Evolutionary conservation across 2,329 filamentous ascomycete genomes (phyloP).

Genomic region (Sordariomycetes sp.): DNA sequence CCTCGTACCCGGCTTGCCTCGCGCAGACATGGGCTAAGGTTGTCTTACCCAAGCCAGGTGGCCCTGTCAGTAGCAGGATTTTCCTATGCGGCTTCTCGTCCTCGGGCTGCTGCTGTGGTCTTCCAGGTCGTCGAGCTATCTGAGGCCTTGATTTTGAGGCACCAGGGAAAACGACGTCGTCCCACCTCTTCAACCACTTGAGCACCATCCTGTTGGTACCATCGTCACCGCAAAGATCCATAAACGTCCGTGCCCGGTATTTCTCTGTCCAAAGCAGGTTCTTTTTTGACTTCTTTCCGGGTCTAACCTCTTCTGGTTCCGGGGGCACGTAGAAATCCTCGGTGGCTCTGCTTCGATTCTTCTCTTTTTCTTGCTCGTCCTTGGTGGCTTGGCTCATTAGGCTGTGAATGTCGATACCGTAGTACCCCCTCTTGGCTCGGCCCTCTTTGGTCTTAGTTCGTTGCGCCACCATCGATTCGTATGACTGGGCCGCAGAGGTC

Average conservation of each 20-base stretch:
- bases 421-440: conserved; percentile 68
- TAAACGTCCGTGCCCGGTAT: conserved; percentile 84
- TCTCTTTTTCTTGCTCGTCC: no score
- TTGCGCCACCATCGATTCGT: conserved; percentile 58
- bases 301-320: neutral
- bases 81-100: conserved; percentile 77
- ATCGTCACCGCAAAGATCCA: conserved; percentile 90
- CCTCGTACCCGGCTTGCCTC: conserved; percentile 88
- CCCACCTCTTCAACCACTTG: conserved; percentile 92
- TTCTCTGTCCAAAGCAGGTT: conserved; percentile 91
- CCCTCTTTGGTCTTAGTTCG: conserved; percentile 59
- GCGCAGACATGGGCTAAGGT: conserved; percentile 95
- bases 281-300: conserved; percentile 30
- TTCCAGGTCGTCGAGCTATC: conserved; percentile 29
- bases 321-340: conserved; percentile 26
- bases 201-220: conserved; percentile 84
- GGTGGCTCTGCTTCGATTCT: conserved; percentile 20
- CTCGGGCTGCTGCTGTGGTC: conserved; percentile 31
- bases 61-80: conserved; percentile 81
- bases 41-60: conserved; percentile 90
- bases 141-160: conserved; percentile 49
- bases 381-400: conserved; percentile 64
- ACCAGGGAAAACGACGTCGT: conserved; percentile 82
- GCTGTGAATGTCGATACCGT: conserved; percentile 84
- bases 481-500: conserved; percentile 37